Evolutionary conservation across 768 basidiomycete genomes (phyloP), one percentile per base, ranked within the genome.

Genomic region (Calocera cornea): DNA sequence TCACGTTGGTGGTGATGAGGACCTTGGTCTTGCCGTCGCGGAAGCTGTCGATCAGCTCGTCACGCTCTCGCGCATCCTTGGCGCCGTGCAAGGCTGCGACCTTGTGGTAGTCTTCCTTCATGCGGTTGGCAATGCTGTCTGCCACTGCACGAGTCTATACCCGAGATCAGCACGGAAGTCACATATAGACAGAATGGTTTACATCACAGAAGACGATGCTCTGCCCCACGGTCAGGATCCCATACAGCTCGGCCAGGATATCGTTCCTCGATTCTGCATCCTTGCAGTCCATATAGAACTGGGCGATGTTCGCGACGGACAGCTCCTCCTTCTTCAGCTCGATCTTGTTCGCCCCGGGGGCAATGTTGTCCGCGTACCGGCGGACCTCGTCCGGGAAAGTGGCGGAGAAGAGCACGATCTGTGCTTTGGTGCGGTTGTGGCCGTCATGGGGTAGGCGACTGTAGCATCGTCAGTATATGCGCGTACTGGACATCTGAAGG

Each of bases 181-280:
- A 50, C 63, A 29, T 19, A 66, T 29, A 17, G 36, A 67, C 10
- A 14, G 16, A 66, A 40, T 17, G 67, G 78, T 85, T 65, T 49
- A 92, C 94, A 78, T 91, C 87, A 77, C 93, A 95, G 79, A 99
- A 99, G 72, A 99, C 98, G 76, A 99, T 99, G 76, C 92, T 95
- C 77, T 98, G 97, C 0, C 97, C 97, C 67, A 99, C 89, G 1
- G 94, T 95, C 75, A 99, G 80, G 38, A 97, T 81, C 68, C 85
- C 84, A 76, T 99, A 99, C 22, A 99, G 79, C 65, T 86, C 86
- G 36, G 95, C 91, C 49, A 99, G 81, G 64, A 97, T 91, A 69
- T 97, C 94, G 76, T 93, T 98, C 84, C 98, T 97, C 72, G 92
- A 87, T 36, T 91, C 86, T 74, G 91, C 95, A 74, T 89, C 81